These are phyloP conservation scores for Flaveria brownii DNA, from an alignment of 129 eudicot species.

Conservation along the genomic window DNA sequence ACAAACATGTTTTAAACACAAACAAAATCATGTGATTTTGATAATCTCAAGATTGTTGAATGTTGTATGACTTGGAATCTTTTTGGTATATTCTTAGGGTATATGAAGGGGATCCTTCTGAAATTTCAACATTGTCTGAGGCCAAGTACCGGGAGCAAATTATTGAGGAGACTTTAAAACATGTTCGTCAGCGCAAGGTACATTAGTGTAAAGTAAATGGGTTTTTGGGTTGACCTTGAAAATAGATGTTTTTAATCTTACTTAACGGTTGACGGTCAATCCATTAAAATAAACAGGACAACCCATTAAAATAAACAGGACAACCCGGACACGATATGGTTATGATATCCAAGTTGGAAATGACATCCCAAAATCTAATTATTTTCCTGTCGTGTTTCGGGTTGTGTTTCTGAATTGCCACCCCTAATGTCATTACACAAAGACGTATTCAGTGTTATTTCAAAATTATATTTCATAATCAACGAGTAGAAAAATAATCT, in stretches of 20 bases:
- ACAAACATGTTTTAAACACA: background rate
- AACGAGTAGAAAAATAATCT: background rate
- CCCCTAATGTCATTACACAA: background rate
- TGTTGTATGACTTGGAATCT: constrained; percentile 2
- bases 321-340: background rate
- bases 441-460: background rate
- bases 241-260: background rate
- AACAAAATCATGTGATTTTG: background rate
- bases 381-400: background rate
- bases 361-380: background rate
- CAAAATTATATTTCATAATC: background rate
- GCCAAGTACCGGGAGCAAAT: constrained; percentile 67
- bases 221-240: background rate
- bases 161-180: constrained; percentile 60
- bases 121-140: constrained; percentile 58
- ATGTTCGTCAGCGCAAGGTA: constrained; percentile 59
- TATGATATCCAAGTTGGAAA: background rate
- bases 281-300: background rate
- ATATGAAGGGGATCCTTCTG: constrained; percentile 67
- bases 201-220: constrained; percentile 5
- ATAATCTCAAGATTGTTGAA: background rate
- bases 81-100: constrained; percentile 35
- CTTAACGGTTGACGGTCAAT: background rate
- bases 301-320: background rate
- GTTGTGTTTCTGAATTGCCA: background rate